Percentiles rank a stretch among this genome's conserved stretches.
Evolutionary conservation across 495 filamentous ascomycete species (phyloP).

Genomic region (Penicillium paradoxum): DNA sequence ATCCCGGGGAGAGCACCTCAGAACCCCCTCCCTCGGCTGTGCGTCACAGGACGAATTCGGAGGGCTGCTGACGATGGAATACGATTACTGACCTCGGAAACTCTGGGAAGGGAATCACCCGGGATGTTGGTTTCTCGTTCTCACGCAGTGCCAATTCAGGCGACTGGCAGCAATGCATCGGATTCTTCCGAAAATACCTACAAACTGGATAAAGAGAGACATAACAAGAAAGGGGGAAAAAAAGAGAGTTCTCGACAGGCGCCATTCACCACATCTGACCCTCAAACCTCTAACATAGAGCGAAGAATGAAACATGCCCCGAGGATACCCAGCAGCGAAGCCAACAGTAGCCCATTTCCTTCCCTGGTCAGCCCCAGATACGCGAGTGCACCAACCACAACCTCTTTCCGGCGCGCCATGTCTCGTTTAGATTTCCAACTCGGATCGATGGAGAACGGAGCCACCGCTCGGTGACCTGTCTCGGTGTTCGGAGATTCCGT

Average conservation of each 20-base stretch:
- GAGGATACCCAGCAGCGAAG: constrained; percentile 34
- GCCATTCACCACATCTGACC: background rate
- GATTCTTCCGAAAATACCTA: background rate
- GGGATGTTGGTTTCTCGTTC: background rate
- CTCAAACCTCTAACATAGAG: constrained; percentile 24
- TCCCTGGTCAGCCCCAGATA: constrained; percentile 60
- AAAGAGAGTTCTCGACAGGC: background rate
- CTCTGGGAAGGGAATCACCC: background rate
- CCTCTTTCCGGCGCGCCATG: constrained; percentile 49
- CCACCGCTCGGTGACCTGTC: constrained; percentile 25
- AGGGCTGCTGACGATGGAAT: background rate
- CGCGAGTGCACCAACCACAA: constrained; percentile 52
- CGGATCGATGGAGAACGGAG: constrained; percentile 53
- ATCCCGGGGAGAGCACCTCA: background rate
- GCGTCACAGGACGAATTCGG: background rate
- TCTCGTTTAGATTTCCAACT: constrained; percentile 46
- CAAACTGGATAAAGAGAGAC: background rate
- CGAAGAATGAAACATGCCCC: constrained; percentile 46
- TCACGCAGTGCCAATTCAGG: background rate
- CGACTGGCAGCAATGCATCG: constrained; percentile 2
- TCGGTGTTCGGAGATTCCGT: constrained; percentile 16
- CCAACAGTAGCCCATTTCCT: constrained; percentile 48
- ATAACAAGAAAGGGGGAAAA: constrained; percentile 3
- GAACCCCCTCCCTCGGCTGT: background rate
- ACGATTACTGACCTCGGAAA: background rate